phyloP scores from a whole-genome alignment of 2,329 filamentous ascomycete species.

The Periconia macrospinosa region DNA sequence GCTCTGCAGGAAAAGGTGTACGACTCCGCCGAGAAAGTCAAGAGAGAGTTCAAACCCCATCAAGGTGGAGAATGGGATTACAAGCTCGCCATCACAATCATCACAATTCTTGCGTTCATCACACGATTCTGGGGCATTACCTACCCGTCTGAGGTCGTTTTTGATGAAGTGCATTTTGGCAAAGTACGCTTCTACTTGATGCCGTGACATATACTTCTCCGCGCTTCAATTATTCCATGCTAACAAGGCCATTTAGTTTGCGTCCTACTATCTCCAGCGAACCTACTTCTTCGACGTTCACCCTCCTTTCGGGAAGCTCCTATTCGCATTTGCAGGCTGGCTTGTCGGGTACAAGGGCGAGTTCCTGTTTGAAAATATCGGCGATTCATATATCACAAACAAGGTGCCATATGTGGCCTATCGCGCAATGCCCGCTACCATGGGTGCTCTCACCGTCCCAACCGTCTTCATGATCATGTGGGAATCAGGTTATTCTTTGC shows the following conservation, averaged over 20 bases:
- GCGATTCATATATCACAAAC: constrained; percentile 95
- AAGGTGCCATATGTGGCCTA: constrained; percentile 97
- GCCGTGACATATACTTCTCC: background rate
- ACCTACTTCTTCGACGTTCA: constrained; percentile 99
- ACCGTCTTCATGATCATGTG: constrained; percentile 98
- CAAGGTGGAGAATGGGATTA: constrained; percentile 76
- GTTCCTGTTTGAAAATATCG: constrained; percentile 99
- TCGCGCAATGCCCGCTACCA: constrained; percentile 85
- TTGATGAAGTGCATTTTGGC: constrained; percentile 98
- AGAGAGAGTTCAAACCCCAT: constrained; percentile 36
- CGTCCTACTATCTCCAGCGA: constrained; percentile 82
- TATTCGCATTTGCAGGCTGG: constrained; percentile 97
- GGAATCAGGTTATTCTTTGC: constrained; percentile 97
- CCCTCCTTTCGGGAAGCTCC: constrained; percentile 95
- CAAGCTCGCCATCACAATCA: constrained; percentile 72
- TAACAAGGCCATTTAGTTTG: constrained; percentile 45
- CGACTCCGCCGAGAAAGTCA: constrained; percentile 33
- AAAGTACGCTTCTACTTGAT: constrained; percentile 68
- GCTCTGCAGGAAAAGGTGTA: constrained; percentile 17
- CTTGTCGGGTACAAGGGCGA: constrained; percentile 94
- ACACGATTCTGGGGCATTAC: constrained; percentile 96
- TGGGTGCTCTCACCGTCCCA: constrained; percentile 92
- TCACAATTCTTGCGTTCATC: constrained; percentile 82
- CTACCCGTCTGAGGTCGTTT: constrained; percentile 95
- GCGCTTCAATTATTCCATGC: constrained; percentile 10